phyloP scores from a whole-genome alignment of 139 green algal genomes.

The Chlorella sp. region DNA sequence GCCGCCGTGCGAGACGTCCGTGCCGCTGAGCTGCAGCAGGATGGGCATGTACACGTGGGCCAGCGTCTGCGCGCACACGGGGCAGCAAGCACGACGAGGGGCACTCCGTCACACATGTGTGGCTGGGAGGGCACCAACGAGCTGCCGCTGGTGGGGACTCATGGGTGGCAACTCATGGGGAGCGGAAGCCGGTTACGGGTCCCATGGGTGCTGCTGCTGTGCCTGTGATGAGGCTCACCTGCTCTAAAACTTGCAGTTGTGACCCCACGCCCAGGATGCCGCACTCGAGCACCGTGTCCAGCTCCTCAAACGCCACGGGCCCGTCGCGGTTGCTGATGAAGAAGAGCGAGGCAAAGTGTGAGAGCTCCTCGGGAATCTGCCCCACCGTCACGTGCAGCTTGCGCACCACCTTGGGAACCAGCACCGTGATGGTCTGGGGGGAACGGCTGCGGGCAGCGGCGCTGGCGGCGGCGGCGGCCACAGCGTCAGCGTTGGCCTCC shows the following conservation, averaged over 20 bases:
- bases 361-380: constrained; percentile 21
- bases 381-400: constrained; percentile 21
- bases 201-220: neutral
- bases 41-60: constrained; percentile 49
- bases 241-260: constrained; percentile 46
- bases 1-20: constrained; percentile 5
- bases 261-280: constrained; percentile 50
- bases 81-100: neutral
- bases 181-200: no score
- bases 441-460: neutral
- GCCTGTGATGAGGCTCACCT: constrained; percentile 12
- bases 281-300: constrained; percentile 46
- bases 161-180: no score
- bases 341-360: constrained; percentile 27
- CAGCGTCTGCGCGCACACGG: constrained; percentile 30
- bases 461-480: no score
- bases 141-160: neutral
- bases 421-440: constrained; percentile 17
- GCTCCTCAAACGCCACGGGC: constrained; percentile 25
- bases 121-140: neutral
- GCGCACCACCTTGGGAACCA: constrained; percentile 24
- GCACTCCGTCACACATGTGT: no score
- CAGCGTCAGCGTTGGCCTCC: no score
- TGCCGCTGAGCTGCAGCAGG: constrained; percentile 33
- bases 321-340: constrained; percentile 25